Evolutionary conservation across 1,284 basidiomycete species (phyloP).

Genomic region (Leccinum fallax): DNA sequence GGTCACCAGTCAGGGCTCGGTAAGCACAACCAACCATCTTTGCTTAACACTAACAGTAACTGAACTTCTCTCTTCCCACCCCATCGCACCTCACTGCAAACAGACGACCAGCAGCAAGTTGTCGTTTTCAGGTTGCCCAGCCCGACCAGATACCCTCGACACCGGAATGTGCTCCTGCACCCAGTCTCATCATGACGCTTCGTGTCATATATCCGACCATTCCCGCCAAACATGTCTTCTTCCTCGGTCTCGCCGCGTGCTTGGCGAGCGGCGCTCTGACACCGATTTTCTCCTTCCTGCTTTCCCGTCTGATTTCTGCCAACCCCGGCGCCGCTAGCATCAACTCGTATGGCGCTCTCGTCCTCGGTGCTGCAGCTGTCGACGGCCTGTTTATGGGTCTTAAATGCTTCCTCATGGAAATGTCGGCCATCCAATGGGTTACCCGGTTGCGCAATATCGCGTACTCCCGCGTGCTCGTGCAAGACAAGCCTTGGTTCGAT

Average conservation of each 20-base stretch:
- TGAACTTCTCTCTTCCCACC: not conserved
- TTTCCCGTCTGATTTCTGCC: slow-evolving; percentile 81
- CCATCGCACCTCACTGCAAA: not conserved
- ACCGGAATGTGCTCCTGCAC: too few relatives aligned
- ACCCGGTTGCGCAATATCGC: slow-evolving; percentile 62
- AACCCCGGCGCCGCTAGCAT: slow-evolving; percentile 69
- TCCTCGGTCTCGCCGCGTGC: slow-evolving; percentile 68
- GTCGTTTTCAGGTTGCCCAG: not conserved
- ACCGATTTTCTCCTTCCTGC: slow-evolving; percentile 88
- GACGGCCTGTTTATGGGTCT: slow-evolving; percentile 76
- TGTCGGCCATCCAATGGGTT: slow-evolving; percentile 77
- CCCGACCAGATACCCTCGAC: too few relatives aligned
- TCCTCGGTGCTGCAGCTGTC: slow-evolving; percentile 71
- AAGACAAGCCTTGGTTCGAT: slow-evolving; percentile 69
- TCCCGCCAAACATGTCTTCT: slow-evolving; percentile 45
- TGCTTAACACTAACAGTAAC: not conserved
- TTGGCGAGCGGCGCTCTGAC: slow-evolving; percentile 76
- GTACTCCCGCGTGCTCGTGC: slow-evolving; percentile 67
- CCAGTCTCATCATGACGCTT: too few relatives aligned
- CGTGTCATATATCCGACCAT: too few relatives aligned
- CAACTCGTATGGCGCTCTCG: slow-evolving; percentile 67
- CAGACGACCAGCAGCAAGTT: not conserved
- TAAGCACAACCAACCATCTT: too few relatives aligned
- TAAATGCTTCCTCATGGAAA: slow-evolving; percentile 81
- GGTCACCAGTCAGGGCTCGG: too few relatives aligned